These are phyloP conservation scores for Pisolithus tinctorius DNA, from an alignment of 768 basidiomycete species.

Conservation along the genomic window DNA sequence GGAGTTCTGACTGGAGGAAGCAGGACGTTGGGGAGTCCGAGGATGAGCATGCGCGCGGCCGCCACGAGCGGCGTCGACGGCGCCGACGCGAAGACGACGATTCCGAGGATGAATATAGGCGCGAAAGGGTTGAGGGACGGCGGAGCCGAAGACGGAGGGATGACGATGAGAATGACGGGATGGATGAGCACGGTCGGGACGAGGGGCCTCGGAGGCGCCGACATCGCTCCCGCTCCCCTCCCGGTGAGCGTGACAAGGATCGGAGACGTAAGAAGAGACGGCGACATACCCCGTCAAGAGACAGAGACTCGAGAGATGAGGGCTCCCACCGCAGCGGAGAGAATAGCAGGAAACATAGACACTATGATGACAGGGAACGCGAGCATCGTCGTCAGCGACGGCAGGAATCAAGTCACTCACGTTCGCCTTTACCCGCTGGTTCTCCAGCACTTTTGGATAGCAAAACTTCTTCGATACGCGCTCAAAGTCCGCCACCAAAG, in stretches of 20 bases:
- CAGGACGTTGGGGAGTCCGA: constrained; percentile 34
- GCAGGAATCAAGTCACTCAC: constrained; percentile 13
- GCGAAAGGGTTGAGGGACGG: no score
- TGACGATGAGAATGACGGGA: constrained; percentile 30
- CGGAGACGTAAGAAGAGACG: constrained; percentile 15
- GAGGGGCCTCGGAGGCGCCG: constrained; percentile 16
- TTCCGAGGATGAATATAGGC: neutral
- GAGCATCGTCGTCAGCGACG: constrained; percentile 13
- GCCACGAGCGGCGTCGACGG: constrained; percentile 3
- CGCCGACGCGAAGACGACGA: constrained; percentile 37
- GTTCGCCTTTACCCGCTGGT: constrained; percentile 4
- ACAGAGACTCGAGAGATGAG: constrained; percentile 4
- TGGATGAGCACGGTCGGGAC: constrained; percentile 13
- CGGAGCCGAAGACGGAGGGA: no score
- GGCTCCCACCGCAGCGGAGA: constrained; percentile 11
- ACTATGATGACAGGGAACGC: constrained; percentile 14
- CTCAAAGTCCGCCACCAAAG: constrained; percentile 11
- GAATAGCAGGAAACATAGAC: constrained; percentile 20
- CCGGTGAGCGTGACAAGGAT: constrained; percentile 17
- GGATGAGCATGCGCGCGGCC: neutral
- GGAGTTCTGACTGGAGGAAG: constrained; percentile 42
- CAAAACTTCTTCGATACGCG: constrained; percentile 4
- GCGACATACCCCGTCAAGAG: constrained; percentile 13
- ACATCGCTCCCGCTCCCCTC: constrained; percentile 26
- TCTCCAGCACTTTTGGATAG: constrained; percentile 9